These are phyloP conservation scores for Colletotrichum australisinense DNA, from an alignment of 2,329 filamentous ascomycete species.

Conservation along the genomic window DNA sequence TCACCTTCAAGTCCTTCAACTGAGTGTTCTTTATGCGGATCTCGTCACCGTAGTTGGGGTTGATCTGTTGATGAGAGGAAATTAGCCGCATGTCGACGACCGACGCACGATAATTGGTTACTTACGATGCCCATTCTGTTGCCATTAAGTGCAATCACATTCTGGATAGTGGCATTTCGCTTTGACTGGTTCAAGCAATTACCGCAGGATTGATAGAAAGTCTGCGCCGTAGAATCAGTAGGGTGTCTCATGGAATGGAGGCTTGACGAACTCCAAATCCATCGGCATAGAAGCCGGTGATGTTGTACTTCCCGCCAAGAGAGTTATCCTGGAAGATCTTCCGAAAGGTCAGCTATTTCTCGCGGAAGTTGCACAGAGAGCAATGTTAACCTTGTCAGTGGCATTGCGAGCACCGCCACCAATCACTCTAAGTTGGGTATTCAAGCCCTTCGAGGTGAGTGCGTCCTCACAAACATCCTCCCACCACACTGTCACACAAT, in stretches of 20 bases:
- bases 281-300: conserved; percentile 44
- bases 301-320: conserved; percentile 45
- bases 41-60: conserved; percentile 44
- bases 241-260: accelerated
- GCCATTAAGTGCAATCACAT: conserved; percentile 42
- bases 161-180: conserved; percentile 42
- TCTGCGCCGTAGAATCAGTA: neutral
- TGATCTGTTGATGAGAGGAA: conserved; percentile 37
- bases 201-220: conserved; percentile 44
- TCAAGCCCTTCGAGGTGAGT: conserved; percentile 42
- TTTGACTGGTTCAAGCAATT: conserved; percentile 43
- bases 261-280: conserved; percentile 36
- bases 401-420: conserved; percentile 43
- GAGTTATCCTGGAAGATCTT: conserved; percentile 46
- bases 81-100: too few species aligned
- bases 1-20: conserved; percentile 39
- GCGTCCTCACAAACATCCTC: conserved; percentile 45
- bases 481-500: conserved; percentile 41
- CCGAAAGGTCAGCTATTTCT: neutral
- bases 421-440: conserved; percentile 44
- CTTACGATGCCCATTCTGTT: conserved; percentile 41
- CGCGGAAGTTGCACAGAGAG: accelerated
- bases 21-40: conserved; percentile 43
- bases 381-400: conserved; percentile 41
- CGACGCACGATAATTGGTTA: neutral